Conservation (phyloP, 495 filamentous ascomycete species). For the Recurvomyces mirabilis region DNA sequence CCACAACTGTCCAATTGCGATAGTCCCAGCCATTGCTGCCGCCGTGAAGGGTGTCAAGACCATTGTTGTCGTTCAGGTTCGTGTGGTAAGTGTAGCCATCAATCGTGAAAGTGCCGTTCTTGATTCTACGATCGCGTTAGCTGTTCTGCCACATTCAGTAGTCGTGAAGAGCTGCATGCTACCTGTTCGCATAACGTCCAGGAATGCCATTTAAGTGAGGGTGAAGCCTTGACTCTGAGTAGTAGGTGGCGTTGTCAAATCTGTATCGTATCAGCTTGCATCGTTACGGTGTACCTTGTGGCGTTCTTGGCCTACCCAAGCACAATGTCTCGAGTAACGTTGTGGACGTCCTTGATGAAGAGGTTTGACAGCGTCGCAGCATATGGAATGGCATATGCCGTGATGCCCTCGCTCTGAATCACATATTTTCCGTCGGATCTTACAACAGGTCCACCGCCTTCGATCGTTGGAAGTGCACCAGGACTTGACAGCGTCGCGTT, state of each 20-base stretch:
- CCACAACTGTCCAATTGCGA: slow-evolving; percentile 64
- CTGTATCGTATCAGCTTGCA: neutral
- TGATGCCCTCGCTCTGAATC: slow-evolving; percentile 60
- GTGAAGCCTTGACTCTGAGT: slow-evolving; percentile 46
- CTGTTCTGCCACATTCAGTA: slow-evolving; percentile 47
- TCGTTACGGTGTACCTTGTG: neutral
- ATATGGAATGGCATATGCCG: slow-evolving; percentile 64
- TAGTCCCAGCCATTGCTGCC: slow-evolving; percentile 69
- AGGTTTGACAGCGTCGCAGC: slow-evolving; percentile 68
- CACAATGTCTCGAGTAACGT: slow-evolving; percentile 51
- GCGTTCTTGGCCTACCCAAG: slow-evolving; percentile 36
- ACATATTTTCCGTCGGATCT: slow-evolving; percentile 47
- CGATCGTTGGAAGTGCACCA: neutral
- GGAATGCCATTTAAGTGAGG: slow-evolving; percentile 17
- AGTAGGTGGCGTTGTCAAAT: slow-evolving; percentile 66
- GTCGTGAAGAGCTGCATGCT: neutral
- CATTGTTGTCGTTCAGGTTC: slow-evolving; percentile 56
- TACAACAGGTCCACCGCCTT: slow-evolving; percentile 5
- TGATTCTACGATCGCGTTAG: slow-evolving; percentile 54
- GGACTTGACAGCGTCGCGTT: neutral
- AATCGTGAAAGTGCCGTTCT: slow-evolving; percentile 68
- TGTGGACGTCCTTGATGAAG: slow-evolving; percentile 59
- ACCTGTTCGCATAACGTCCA: slow-evolving; percentile 13
- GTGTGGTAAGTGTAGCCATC: slow-evolving; percentile 52
- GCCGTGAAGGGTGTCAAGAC: slow-evolving; percentile 66